Conservation (phyloP, 2,329 filamentous ascomycete genomes). For the Huntiella abstrusa region DNA sequence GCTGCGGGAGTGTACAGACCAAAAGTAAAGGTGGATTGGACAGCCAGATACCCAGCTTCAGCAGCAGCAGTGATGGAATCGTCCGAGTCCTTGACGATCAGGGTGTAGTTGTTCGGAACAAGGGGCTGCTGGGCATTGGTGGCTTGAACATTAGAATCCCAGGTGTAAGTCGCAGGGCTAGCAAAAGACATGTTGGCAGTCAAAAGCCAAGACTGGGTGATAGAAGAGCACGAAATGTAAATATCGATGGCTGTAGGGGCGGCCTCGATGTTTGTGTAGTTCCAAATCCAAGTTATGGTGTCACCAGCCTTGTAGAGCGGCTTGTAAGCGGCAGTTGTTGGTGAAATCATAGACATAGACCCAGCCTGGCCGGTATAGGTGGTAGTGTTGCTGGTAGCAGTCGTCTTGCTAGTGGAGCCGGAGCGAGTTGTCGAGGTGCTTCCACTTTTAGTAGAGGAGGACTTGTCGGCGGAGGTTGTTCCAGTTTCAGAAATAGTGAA, state of each 20-base stretch:
- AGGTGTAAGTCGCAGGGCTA: slow-evolving; percentile 31
- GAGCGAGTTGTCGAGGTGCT: slow-evolving; percentile 1
- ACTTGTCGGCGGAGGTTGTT: slow-evolving; percentile 16
- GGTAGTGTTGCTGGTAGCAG: slow-evolving; percentile 19
- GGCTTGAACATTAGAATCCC: slow-evolving; percentile 37
- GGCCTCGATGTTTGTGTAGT: slow-evolving; percentile 41
- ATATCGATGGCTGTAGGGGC: slow-evolving; percentile 42
- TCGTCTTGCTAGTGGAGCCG: slow-evolving; percentile 11
- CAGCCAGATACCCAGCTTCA: slow-evolving; percentile 35
- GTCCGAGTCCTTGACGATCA: slow-evolving; percentile 42
- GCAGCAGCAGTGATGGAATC: slow-evolving; percentile 29
- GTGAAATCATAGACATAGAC: slow-evolving; percentile 33
- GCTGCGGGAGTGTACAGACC: slow-evolving; percentile 35
- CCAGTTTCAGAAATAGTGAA: slow-evolving; percentile 7
- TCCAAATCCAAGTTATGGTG: slow-evolving; percentile 42
- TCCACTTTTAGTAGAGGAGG: slow-evolving; percentile 13
- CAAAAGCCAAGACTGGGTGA: slow-evolving; percentile 37
- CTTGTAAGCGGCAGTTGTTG: slow-evolving; percentile 24
- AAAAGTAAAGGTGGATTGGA: slow-evolving; percentile 31
- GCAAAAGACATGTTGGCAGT: slow-evolving; percentile 43
- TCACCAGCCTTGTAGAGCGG: slow-evolving; percentile 43
- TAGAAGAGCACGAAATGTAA: slow-evolving; percentile 34
- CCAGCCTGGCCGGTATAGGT: slow-evolving; percentile 25
- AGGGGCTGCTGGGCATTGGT: slow-evolving; percentile 28
- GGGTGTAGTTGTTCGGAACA: slow-evolving; percentile 36